Evolutionary conservation across 108 stramenopile species (phyloP).

Genomic region (Fragilariopsis cylindrus): DNA sequence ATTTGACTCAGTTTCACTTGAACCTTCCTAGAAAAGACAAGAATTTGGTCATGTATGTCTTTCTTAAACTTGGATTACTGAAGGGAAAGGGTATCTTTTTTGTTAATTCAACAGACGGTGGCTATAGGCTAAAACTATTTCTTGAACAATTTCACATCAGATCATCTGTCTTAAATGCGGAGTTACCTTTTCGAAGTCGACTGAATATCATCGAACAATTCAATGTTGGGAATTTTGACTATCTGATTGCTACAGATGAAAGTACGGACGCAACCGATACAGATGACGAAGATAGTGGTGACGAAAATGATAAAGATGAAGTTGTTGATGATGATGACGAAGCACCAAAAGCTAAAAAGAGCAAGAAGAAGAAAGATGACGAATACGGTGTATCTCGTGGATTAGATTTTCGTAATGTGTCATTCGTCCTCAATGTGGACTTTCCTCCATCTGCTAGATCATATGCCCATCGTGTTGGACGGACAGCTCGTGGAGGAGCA

Average conservation of each 20-base stretch:
- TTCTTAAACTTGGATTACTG: slow-evolving; percentile 91
- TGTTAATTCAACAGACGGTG: slow-evolving; percentile 91
- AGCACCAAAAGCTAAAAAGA: slow-evolving; percentile 27
- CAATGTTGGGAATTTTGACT: slow-evolving; percentile 99
- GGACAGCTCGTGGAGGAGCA: slow-evolving; percentile 95
- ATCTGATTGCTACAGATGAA: slow-evolving; percentile 95
- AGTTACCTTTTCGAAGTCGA: slow-evolving; percentile 93
- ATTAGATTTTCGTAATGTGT: slow-evolving; percentile 94
- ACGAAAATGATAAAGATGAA: slow-evolving; percentile 44
- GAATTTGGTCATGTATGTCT: slow-evolving; percentile 89
- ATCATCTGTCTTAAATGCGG: slow-evolving; percentile 94
- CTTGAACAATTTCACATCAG: slow-evolving; percentile 97
- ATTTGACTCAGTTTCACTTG: slow-evolving; percentile 91
- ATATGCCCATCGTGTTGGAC: slow-evolving; percentile 97
- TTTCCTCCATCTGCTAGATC: slow-evolving; percentile 86
- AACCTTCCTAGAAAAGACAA: slow-evolving; percentile 83
- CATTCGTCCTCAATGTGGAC: slow-evolving; percentile 97
- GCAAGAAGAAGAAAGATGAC: slow-evolving; percentile 59
- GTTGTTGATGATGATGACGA: slow-evolving; percentile 27
- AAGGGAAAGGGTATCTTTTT: slow-evolving; percentile 97
- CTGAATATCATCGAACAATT: slow-evolving; percentile 95
- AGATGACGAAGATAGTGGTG: slow-evolving; percentile 40
- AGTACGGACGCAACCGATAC: slow-evolving; percentile 64
- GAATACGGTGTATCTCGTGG: slow-evolving; percentile 96
- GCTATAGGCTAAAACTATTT: slow-evolving; percentile 95